Base-by-base conservation (phyloP, 148 eudicot species). In the Agrostemma githago region DNA sequence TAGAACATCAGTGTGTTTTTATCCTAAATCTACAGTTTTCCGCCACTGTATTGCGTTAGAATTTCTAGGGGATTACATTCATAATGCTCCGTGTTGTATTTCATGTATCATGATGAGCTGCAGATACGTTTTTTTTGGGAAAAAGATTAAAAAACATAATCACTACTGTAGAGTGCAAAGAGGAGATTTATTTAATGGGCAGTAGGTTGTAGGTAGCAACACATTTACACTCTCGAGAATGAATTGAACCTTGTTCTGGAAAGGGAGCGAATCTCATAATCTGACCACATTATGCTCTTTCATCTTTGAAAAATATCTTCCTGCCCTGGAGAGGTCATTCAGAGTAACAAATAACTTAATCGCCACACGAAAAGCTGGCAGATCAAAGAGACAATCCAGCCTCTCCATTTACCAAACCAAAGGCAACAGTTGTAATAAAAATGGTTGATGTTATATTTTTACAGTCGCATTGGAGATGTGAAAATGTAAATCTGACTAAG, bases 321-420 rank as follows among this genome's bases (percentile, higher is more conserved):
- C 70, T 91, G 93, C 84, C 80, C 98, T 87, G 14, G 96, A 73
- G 73, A 94, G 84, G 82, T 94, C 98, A 82, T 88, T 78, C 78
- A 87, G 72, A 71, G 92, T 92, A 76, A 89, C 92, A 77, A 89
- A 87, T 46, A 89, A 85, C 85, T 84, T 95, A 72, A 92, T 87
- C 17, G 86, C 82, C 62, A 95, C 97, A 41, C 93, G 85, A 72
- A 86, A 92, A n/a, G 93, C 92, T 14, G 98, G 96, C 62, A 88
- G 81, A 86, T 95, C 97, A 76, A 92, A 83, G 14, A 83, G 76
- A 76, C 79, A 86, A 75, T 87, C 76, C 38, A 83, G 79, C 54
- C 72, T 85, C 80, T 95, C 98, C 93, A 95, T 95, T 85, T 92
- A 96, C 98, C 98, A 92, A 20, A 95, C 92, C 74, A 94, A 43